These are phyloP conservation scores for Penicillium flavigenum DNA, from an alignment of 495 filamentous ascomycete genomes.

Conservation along the genomic window DNA sequence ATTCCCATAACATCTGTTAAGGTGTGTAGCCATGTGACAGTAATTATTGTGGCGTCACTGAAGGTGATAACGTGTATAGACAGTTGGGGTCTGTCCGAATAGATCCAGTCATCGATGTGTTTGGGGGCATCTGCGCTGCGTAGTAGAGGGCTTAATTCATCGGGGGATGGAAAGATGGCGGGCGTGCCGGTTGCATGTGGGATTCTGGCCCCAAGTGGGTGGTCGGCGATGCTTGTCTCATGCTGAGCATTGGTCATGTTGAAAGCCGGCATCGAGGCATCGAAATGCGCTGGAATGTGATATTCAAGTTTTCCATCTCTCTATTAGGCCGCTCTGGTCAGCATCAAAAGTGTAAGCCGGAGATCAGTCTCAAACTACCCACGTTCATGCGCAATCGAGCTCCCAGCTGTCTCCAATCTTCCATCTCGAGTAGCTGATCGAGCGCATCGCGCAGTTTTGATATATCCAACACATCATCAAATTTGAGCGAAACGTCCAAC, in stretches of 20 bases:
- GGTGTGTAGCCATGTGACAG: neutral
- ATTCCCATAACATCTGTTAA: constrained; percentile 5
- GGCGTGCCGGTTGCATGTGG: neutral
- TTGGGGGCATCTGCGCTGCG: neutral
- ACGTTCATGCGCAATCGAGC: constrained; percentile 6
- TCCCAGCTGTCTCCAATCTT: constrained; percentile 1
- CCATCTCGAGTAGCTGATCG: neutral
- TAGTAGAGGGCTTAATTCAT: neutral
- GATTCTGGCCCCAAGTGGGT: neutral
- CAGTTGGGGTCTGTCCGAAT: neutral
- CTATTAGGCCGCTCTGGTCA: neutral
- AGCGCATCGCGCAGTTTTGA: neutral
- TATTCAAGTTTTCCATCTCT: neutral
- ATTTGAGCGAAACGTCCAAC: neutral
- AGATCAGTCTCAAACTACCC: neutral
- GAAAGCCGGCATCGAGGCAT: neutral
- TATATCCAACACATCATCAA: neutral
- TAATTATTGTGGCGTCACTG: neutral
- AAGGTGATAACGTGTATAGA: neutral
- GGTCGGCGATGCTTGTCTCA: neutral
- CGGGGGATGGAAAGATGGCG: neutral
- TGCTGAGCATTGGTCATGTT: neutral
- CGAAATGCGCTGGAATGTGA: neutral
- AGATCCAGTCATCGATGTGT: constrained; percentile 1
- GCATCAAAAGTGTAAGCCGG: neutral